Evolutionary conservation across 2,329 filamentous ascomycete species (phyloP).

Genomic region (Colletotrichum lupini): DNA sequence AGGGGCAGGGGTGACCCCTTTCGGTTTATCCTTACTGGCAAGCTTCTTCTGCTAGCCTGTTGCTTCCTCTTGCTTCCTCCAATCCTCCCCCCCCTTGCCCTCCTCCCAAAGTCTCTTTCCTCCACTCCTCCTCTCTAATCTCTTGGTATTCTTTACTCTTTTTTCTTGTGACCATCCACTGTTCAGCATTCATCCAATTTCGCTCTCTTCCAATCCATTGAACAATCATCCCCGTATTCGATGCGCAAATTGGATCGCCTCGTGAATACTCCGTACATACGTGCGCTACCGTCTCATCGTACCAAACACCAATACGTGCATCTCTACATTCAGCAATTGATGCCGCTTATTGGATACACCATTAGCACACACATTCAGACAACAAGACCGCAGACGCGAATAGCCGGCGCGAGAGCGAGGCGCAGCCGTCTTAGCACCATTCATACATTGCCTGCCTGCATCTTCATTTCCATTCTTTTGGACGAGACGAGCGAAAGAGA

Average conservation of each 20-base stretch:
- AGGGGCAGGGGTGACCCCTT: slow-evolving; percentile 7
- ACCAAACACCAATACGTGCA: background rate
- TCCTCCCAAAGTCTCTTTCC: background rate
- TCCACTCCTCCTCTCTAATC: too few relatives aligned
- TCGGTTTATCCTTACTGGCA: background rate
- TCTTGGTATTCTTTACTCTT: background rate
- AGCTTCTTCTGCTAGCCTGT: slow-evolving; percentile 1
- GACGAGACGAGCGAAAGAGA: background rate
- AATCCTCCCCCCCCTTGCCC: background rate
- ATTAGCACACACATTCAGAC: background rate
- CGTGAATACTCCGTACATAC: too few relatives aligned
- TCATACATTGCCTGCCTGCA: background rate
- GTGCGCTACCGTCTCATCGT: background rate
- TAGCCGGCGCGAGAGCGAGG: slow-evolving; percentile 1
- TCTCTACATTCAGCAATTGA: background rate
- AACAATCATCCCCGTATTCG: background rate
- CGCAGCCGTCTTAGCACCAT: background rate
- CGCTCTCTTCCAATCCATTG: background rate
- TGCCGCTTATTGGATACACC: too few relatives aligned
- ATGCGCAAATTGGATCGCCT: background rate
- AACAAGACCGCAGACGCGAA: background rate
- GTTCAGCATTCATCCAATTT: background rate
- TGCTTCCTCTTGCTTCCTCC: background rate
- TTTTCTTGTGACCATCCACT: background rate
- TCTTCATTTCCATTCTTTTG: background rate